Conservation (phyloP, 306 rosid genomes). For the Vigna reflexopilosa region DNA sequence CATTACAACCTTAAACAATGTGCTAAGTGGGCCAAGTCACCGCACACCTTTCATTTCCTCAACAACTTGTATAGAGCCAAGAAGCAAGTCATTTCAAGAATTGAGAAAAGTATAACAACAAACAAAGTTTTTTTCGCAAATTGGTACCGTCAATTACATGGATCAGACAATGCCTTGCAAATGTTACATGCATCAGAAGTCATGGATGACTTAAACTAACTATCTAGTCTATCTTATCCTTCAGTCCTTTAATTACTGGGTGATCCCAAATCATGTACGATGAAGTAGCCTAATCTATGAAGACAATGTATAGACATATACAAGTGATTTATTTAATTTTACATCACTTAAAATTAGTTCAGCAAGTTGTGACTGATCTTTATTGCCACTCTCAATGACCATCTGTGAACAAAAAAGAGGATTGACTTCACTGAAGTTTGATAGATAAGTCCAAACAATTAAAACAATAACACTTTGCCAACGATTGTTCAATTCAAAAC, state of each 20-base stretch:
- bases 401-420: constrained; percentile 57
- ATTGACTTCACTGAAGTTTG: constrained; percentile 4
- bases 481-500: constrained; percentile 74
- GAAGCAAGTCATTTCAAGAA: not conserved
- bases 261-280: constrained; percentile 29
- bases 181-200: not conserved
- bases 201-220: not conserved
- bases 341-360: constrained; percentile 85
- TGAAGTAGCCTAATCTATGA: constrained; percentile 32
- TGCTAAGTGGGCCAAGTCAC: constrained; percentile 14
- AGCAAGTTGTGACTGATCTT: constrained; percentile 83
- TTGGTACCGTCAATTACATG: not conserved
- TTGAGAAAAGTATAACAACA: not conserved
- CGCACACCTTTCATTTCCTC: constrained; percentile 6
- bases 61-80: constrained; percentile 2
- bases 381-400: constrained; percentile 80
- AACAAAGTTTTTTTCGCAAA: not conserved
- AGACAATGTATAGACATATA: constrained; percentile 38
- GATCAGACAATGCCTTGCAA: not conserved
- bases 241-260: constrained; percentile 3
- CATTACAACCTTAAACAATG: not conserved
- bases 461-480: not conserved
- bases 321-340: constrained; percentile 52
- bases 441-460: constrained; percentile 10
- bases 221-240: not conserved